phyloP scores from a whole-genome alignment of 495 filamentous ascomycete species.

The Trichocladium antarcticum region DNA sequence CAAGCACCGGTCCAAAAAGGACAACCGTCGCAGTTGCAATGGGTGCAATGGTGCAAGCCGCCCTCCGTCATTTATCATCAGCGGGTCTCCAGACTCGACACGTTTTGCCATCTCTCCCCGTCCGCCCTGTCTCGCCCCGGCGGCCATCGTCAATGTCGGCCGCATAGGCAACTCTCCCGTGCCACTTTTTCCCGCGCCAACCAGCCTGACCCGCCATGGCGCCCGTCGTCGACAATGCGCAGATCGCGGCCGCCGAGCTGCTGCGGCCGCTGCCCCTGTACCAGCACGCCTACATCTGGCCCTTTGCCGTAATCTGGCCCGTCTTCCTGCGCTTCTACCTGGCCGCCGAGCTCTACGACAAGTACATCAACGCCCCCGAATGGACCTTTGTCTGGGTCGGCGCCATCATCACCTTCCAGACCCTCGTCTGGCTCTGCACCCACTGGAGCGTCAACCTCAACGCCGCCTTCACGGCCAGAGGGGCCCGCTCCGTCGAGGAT shows the following conservation, averaged over 20 bases:
- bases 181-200: neutral
- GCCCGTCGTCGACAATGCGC: conserved; percentile 79
- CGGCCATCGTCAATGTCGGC: conserved; percentile 13
- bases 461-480: conserved; percentile 67
- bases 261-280: conserved; percentile 76
- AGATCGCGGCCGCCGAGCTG: conserved; percentile 78
- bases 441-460: conserved; percentile 91
- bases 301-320: conserved; percentile 84
- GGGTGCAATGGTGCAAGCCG: too few relatives aligned
- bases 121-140: neutral
- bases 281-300: conserved; percentile 83
- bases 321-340: conserved; percentile 79
- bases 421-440: conserved; percentile 86
- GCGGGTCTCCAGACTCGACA: neutral
- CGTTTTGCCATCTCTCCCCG: neutral
- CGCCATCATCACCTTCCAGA: conserved; percentile 75
- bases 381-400: conserved; percentile 96
- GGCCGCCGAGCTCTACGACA: conserved; percentile 69
- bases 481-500: conserved; percentile 56
- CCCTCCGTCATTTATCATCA: neutral
- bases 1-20: neutral
- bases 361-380: conserved; percentile 76
- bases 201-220: conserved; percentile 22
- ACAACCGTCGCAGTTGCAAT: neutral
- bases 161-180: conserved; percentile 3